These are phyloP conservation scores for Chlamydomonas sp. DNA, from an alignment of 139 green algal species.

Conservation along the genomic window DNA sequence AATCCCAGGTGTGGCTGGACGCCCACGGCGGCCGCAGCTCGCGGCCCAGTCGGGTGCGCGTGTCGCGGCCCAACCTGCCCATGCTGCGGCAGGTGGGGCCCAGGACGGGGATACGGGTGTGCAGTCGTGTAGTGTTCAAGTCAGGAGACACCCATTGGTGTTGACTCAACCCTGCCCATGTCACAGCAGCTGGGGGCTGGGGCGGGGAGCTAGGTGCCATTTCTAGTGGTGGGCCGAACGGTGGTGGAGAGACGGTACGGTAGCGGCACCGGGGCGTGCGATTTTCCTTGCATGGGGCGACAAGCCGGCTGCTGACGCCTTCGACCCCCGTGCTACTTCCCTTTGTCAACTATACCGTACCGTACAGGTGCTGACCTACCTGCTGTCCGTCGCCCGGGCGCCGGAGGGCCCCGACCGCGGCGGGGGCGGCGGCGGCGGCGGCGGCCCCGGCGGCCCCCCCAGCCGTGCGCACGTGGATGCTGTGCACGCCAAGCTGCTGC, in stretches of 20 bases:
- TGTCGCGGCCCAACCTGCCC: constrained; percentile 8
- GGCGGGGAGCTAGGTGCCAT: neutral
- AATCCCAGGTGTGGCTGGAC: neutral
- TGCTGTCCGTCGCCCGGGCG: neutral
- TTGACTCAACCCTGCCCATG: neutral
- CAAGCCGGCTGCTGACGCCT: too few species aligned
- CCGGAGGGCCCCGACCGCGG: neutral
- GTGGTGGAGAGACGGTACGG: too few species aligned
- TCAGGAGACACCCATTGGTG: neutral
- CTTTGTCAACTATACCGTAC: neutral
- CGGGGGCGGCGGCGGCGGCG: neutral
- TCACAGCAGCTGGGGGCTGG: neutral
- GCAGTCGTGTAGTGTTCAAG: neutral
- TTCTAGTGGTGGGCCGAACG: neutral
- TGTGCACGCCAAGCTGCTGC: constrained; percentile 15
- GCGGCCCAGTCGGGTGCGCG: neutral
- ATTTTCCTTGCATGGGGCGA: too few species aligned
- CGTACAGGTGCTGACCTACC: constrained; percentile 7
- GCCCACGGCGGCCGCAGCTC: neutral
- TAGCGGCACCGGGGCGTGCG: too few species aligned
- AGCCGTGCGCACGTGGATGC: constrained; percentile 11
- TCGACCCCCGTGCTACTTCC: too few species aligned
- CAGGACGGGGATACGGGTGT: neutral
- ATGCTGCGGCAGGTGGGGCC: constrained; percentile 12
- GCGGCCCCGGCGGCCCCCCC: neutral